Conservation (phyloP, 148 eudicot species). For the Gaultheria prostrata region DNA sequence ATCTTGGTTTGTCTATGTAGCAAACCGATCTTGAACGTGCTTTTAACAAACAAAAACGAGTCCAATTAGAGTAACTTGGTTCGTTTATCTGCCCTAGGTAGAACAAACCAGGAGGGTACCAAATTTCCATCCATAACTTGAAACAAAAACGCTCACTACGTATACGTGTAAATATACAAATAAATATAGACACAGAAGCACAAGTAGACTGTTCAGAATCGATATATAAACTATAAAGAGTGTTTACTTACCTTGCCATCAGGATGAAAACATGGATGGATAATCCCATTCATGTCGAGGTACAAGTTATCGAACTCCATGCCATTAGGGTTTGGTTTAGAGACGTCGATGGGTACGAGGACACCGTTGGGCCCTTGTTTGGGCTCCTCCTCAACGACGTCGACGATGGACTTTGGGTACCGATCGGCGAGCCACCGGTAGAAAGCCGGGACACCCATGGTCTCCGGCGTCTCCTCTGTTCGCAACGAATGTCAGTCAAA, state of each 20-base stretch:
- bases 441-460: constrained; percentile 94
- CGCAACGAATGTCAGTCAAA: background rate
- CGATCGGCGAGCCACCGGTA: constrained; percentile 91
- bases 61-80: too few relatives aligned
- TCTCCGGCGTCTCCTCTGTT: background rate
- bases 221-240: background rate
- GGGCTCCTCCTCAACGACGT: constrained; percentile 75
- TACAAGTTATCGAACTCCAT: constrained; percentile 81
- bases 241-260: constrained; percentile 56
- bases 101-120: too few relatives aligned
- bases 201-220: background rate
- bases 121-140: background rate
- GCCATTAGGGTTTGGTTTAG: constrained; percentile 77
- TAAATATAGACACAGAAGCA: background rate
- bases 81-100: too few relatives aligned
- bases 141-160: background rate
- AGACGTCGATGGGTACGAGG: constrained; percentile 44
- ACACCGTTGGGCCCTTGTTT: constrained; percentile 34
- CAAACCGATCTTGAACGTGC: too few relatives aligned
- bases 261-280: constrained; percentile 95
- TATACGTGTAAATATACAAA: background rate
- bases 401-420: constrained; percentile 63
- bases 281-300: constrained; percentile 91
- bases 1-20: too few relatives aligned
- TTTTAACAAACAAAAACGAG: too few relatives aligned